Evolutionary conservation across 495 filamentous ascomycete genomes (phyloP), one percentile per base, ranked within the genome.

Genomic region (Parachaetomium inaequale): DNA sequence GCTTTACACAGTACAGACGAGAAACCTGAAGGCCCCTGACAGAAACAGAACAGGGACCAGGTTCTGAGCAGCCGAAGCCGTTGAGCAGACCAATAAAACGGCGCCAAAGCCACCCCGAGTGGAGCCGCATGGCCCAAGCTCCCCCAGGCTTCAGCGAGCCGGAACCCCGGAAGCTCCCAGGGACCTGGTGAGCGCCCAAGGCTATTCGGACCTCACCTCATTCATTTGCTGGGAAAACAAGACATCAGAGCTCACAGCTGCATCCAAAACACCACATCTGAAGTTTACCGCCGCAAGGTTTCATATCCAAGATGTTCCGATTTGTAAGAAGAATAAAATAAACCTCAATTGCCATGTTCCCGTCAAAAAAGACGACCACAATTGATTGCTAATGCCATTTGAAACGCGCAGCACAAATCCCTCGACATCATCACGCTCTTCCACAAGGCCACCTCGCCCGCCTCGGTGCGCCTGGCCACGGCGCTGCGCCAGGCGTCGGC

Each of bases 351-450:
- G 23, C 2, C 26, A 32, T 15, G 15, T 31, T 7, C 25, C 11
- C 25, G 3, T 26, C 31, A 3, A 17, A 17, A 38, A 58, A 4
- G 29, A 34, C 46, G 28, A 26, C 42, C 19, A 15, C 46, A 7
- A 7, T 10, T 28, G 10, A 7, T 14, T 6, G 14, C 14, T 25
- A 28, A 12, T 15, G 12, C 26, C 26, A 31, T 21, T 5, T 42
- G 14, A 42, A 23, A 19, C 17, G 11, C 28, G 51, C 68, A 93
- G 89, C 82, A 82, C 75, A 93, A 92, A 84, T 81, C 88, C 64
- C 82, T 91, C 76, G 91, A 98, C 80, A 86, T 96, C 63, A 87
- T 98, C 68, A 96, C 92, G 60, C 88, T 98, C 79, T 98, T 98
- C 84, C 93, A 97, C 83, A 85, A 87, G 66, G 84, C 93, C 26